Conservation (phyloP, 1,284 basidiomycete genomes). For the Cryptococcus maquisensis region DNA sequence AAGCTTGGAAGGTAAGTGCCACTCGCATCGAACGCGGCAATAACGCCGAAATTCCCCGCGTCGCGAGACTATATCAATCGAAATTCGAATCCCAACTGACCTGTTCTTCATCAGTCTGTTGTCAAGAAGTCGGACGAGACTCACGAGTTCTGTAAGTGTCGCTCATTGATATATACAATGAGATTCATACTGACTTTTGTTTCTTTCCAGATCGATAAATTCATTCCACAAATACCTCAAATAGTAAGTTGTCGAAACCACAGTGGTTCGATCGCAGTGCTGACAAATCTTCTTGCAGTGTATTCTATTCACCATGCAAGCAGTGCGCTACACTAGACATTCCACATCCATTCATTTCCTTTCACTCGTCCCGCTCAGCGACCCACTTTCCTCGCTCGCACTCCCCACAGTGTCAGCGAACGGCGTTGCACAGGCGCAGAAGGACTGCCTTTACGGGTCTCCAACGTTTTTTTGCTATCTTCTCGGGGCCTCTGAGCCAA, state of each 20-base stretch:
- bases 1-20: slow-evolving; percentile 89
- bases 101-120: slow-evolving; percentile 54
- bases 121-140: slow-evolving; percentile 92
- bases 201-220: slow-evolving; percentile 31
- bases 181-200: slow-evolving; percentile 4
- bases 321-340: background rate
- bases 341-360: background rate
- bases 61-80: slow-evolving; percentile 9
- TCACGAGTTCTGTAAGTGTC: slow-evolving; percentile 82
- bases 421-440: slow-evolving; percentile 23
- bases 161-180: background rate
- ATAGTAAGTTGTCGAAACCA: slow-evolving; percentile 7
- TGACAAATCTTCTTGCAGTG: slow-evolving; percentile 8
- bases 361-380: slow-evolving; percentile 19
- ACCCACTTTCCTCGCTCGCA: slow-evolving; percentile 26
- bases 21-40: slow-evolving; percentile 9
- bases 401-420: slow-evolving; percentile 12
- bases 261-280: background rate
- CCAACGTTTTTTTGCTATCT: slow-evolving; percentile 41
- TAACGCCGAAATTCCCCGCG: slow-evolving; percentile 4
- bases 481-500: slow-evolving; percentile 14
- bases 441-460: slow-evolving; percentile 12
- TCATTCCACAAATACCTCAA: slow-evolving; percentile 1
- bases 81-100: slow-evolving; percentile 11
- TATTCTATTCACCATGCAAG: slow-evolving; percentile 9